Conservation (phyloP, 2,329 filamentous ascomycete genomes). For the Diaporthe capsici region DNA sequence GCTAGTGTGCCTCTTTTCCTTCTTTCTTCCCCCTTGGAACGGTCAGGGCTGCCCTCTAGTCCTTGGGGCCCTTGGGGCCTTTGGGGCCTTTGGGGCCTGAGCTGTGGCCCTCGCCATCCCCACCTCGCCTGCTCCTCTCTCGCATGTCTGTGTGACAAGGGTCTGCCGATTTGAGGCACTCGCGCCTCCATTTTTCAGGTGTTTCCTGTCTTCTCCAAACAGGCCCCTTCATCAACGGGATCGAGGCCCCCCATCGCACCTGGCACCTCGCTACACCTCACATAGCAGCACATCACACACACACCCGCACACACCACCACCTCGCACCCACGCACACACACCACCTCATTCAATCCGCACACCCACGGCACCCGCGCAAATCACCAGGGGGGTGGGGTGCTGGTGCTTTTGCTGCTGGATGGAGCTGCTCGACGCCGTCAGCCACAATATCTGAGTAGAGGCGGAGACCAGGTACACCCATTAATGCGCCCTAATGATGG, state of each 20-base stretch:
- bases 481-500: slow-evolving; percentile 33
- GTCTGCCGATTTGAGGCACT: slow-evolving; percentile 33
- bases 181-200: slow-evolving; percentile 29
- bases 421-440: slow-evolving; percentile 24
- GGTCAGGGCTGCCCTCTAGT: background rate
- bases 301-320: background rate
- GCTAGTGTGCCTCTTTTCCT: background rate
- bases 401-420: background rate
- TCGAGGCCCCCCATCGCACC: slow-evolving; percentile 7
- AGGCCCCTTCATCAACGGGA: slow-evolving; percentile 40
- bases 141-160: slow-evolving; percentile 27
- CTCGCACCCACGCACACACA: background rate
- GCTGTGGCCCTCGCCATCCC: slow-evolving; percentile 11
- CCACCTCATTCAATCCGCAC: background rate
- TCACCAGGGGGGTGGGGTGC: background rate
- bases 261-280: slow-evolving; percentile 30
- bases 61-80: no score
- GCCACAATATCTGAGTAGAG: slow-evolving; percentile 31
- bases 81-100: background rate
- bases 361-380: slow-evolving; percentile 1
- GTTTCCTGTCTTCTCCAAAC: slow-evolving; percentile 42
- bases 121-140: slow-evolving; percentile 2
- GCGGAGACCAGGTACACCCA: slow-evolving; percentile 27
- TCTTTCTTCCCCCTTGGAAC: background rate
- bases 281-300: slow-evolving; percentile 17